phyloP scores from a whole-genome alignment of 1,284 basidiomycete species.

The Malassezia caprae region DNA sequence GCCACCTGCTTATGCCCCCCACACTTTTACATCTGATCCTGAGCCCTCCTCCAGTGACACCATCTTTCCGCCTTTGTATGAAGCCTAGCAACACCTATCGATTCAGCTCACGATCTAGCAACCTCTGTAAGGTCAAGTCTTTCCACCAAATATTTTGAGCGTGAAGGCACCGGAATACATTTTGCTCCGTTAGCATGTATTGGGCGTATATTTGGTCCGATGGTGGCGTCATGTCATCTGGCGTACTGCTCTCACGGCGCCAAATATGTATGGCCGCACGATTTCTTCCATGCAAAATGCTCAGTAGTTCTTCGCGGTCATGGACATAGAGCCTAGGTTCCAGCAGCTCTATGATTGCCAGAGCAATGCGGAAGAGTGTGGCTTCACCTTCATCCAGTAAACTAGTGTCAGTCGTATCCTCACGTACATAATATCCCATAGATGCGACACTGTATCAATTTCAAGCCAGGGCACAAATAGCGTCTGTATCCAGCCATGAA shows the following conservation, averaged over 20 bases:
- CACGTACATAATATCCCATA: constrained; percentile 36
- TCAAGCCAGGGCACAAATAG: constrained; percentile 34
- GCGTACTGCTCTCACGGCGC: constrained; percentile 19
- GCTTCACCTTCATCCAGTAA: constrained; percentile 35
- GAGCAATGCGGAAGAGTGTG: constrained; percentile 29
- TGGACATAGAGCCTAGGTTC: constrained; percentile 36
- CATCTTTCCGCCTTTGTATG: constrained; percentile 14
- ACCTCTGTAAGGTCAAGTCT: constrained; percentile 28
- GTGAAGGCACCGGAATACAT: constrained; percentile 28
- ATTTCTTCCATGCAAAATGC: constrained; percentile 31
- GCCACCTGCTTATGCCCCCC: background rate
- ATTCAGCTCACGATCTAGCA: constrained; percentile 37
- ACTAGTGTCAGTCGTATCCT: background rate
- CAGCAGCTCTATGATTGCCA: constrained; percentile 35
- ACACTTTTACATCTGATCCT: background rate
- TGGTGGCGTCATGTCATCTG: constrained; percentile 13
- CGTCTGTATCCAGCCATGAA: constrained; percentile 30
- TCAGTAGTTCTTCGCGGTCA: constrained; percentile 28
- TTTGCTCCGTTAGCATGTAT: constrained; percentile 33
- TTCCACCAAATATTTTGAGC: constrained; percentile 41
- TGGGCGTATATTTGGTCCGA: constrained; percentile 40
- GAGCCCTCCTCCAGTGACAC: background rate
- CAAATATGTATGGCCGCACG: constrained; percentile 31
- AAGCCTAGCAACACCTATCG: constrained; percentile 7
- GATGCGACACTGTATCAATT: constrained; percentile 31